Percentiles rank a stretch among this genome's conserved stretches.
Evolutionary conservation across 495 filamentous ascomycete species (phyloP).

Genomic region (Podospora pseudopauciseta): DNA sequence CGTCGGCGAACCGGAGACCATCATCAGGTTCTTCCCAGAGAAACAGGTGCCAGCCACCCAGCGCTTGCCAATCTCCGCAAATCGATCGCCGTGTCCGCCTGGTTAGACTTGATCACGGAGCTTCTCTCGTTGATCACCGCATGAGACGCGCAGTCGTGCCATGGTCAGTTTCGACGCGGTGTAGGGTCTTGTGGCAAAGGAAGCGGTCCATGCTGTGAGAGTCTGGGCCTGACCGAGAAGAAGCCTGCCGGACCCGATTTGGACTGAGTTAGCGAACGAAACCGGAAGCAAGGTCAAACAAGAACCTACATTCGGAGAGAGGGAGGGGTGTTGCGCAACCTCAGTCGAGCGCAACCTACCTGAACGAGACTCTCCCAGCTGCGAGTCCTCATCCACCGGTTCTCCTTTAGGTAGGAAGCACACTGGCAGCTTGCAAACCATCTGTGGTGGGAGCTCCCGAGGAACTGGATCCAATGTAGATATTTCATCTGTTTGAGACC

Average conservation of each 20-base stretch:
- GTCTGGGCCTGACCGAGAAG: slow-evolving; percentile 22
- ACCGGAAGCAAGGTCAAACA: slow-evolving; percentile 26
- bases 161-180: slow-evolving; percentile 20
- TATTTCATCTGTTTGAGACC: slow-evolving; percentile 16
- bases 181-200: slow-evolving; percentile 17
- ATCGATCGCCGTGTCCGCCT: background rate
- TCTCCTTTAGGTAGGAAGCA: background rate
- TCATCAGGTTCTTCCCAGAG: background rate
- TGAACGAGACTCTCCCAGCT: slow-evolving; percentile 9
- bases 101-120: slow-evolving; percentile 6
- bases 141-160: slow-evolving; percentile 19
- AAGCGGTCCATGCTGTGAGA: slow-evolving; percentile 23
- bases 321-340: slow-evolving; percentile 27
- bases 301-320: slow-evolving; percentile 23
- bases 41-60: slow-evolving; percentile 4
- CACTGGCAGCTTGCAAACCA: background rate
- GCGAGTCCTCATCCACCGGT: background rate
- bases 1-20: background rate
- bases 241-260: slow-evolving; percentile 23
- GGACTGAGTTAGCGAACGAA: slow-evolving; percentile 35
- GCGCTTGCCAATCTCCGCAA: background rate
- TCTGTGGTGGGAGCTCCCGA: slow-evolving; percentile 31
- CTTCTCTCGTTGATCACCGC: slow-evolving; percentile 18
- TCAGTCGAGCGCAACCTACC: slow-evolving; percentile 18
- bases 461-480: slow-evolving; percentile 28